phyloP scores from a whole-genome alignment of 352 stramenopile genomes.

The Phytopythium oedochilum region DNA sequence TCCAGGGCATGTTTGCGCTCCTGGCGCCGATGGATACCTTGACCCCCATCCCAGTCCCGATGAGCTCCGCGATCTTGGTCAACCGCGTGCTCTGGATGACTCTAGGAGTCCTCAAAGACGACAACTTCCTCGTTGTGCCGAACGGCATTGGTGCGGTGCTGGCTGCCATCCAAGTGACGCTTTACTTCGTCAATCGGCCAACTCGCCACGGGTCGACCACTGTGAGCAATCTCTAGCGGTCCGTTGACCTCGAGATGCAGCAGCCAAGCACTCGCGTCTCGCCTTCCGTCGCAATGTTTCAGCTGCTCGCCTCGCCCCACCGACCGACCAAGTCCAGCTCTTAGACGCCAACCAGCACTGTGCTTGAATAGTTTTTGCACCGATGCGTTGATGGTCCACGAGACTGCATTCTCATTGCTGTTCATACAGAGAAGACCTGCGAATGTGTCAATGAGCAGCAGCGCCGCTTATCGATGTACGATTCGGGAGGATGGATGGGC shows the following conservation, averaged over 20 bases:
- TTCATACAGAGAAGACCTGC: too few relatives aligned
- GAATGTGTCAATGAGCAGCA: too few relatives aligned
- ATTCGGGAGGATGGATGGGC: too few relatives aligned
- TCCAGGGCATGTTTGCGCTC: background rate
- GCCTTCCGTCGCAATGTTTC: background rate
- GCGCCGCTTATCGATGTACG: too few relatives aligned
- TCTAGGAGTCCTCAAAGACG: background rate
- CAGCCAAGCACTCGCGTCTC: background rate
- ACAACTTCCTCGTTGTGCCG: constrained; percentile 8
- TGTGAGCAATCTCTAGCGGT: background rate
- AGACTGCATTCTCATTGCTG: too few relatives aligned
- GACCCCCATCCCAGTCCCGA: constrained; percentile 2
- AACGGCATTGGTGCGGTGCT: constrained; percentile 19
- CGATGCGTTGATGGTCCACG: too few relatives aligned
- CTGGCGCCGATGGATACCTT: constrained; percentile 11
- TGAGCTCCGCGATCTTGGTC: constrained; percentile 1
- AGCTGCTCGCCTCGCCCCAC: background rate
- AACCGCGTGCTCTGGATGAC: constrained; percentile 5
- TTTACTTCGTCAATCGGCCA: constrained; percentile 28
- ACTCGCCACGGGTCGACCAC: background rate
- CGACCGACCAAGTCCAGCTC: too few relatives aligned
- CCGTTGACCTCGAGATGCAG: background rate
- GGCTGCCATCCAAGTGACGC: constrained; percentile 19
- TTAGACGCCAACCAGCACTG: too few relatives aligned
- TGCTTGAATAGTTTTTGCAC: too few relatives aligned